These are phyloP conservation scores for Lumnitzera littorea DNA, from an alignment of 345 rosid genomes.

Conservation along the genomic window DNA sequence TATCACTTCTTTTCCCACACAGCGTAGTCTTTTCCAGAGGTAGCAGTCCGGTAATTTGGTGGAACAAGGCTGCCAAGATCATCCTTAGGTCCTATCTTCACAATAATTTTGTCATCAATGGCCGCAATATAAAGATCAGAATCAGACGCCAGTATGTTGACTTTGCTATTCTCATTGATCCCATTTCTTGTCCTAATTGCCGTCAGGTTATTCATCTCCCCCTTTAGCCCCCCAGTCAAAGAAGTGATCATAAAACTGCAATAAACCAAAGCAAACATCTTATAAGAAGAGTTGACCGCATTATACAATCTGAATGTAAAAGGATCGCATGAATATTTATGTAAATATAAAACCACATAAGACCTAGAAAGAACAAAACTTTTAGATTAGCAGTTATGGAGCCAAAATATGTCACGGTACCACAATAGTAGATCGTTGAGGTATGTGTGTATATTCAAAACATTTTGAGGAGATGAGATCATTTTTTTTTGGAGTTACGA, in stretches of 20 bases:
- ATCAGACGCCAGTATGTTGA: slow-evolving; percentile 44
- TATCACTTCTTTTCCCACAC: too few species aligned
- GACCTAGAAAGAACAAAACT: too few species aligned
- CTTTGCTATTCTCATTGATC: slow-evolving; percentile 32
- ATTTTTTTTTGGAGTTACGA: too few species aligned
- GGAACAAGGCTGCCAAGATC: neutral
- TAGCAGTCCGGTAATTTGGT: too few species aligned
- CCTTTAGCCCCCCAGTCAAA: slow-evolving; percentile 59
- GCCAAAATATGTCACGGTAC: too few species aligned
- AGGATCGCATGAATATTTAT: neutral
- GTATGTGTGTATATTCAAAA: too few species aligned
- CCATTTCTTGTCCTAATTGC: slow-evolving; percentile 32
- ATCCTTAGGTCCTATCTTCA: slow-evolving; percentile 53
- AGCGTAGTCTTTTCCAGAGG: too few species aligned
- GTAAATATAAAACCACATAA: too few species aligned
- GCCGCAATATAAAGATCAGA: slow-evolving; percentile 53
- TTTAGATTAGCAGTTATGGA: too few species aligned
- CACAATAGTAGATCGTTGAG: too few species aligned
- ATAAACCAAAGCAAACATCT: neutral
- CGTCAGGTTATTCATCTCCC: slow-evolving; percentile 35
- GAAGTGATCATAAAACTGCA: slow-evolving; percentile 68
- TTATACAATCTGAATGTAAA: neutral
- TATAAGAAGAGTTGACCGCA: neutral
- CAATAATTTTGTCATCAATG: slow-evolving; percentile 45
- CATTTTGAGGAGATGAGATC: too few species aligned